Conservation (phyloP, 257 asterid species). For the Nicotiana undulata region DNA sequence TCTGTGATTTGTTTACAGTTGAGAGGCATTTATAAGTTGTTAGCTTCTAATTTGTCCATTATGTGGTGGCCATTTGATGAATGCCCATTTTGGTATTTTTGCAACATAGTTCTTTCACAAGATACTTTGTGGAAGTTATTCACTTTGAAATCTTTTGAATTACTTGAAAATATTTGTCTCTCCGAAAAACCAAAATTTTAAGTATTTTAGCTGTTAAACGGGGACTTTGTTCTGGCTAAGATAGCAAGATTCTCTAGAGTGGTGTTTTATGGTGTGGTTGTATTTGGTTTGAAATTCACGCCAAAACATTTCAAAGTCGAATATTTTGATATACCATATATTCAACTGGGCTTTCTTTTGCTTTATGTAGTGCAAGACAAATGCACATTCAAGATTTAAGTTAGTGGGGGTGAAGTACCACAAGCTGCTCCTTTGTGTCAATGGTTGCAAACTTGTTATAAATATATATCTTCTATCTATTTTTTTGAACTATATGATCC, state of each 20-base stretch:
- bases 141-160: neutral
- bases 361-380: neutral
- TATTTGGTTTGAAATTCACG: neutral
- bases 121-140: neutral
- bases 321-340: neutral
- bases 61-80: neutral
- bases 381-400: neutral
- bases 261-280: neutral
- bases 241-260: neutral
- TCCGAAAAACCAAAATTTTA: neutral
- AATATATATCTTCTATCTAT: neutral
- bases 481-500: neutral
- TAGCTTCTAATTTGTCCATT: neutral
- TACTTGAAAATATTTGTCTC: neutral
- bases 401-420: neutral
- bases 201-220: neutral
- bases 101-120: neutral
- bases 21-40: neutral
- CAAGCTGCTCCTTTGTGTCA: neutral
- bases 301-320: neutral
- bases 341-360: neutral
- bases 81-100: neutral
- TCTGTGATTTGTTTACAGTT: neutral
- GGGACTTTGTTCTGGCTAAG: neutral
- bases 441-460: neutral